These are phyloP conservation scores for Aspergillus brasiliensis DNA, from an alignment of 2,329 filamentous ascomycete species.

Conservation along the genomic window DNA sequence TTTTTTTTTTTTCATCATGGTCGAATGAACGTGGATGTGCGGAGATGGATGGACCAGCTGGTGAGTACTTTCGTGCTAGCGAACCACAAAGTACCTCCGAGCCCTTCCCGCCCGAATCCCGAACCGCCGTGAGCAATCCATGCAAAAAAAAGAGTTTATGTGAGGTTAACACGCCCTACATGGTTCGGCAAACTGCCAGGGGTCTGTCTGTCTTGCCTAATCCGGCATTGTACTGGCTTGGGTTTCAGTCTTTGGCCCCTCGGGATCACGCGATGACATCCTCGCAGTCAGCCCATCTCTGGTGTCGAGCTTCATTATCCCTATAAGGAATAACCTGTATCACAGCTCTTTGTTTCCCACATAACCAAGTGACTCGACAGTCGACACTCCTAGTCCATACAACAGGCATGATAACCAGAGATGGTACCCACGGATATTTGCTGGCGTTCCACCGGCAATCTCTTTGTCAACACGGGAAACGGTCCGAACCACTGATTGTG, in stretches of 20 bases:
- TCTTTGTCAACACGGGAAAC: slow-evolving; percentile 24
- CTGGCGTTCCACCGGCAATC: slow-evolving; percentile 20
- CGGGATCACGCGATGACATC: slow-evolving; percentile 37
- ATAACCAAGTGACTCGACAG: slow-evolving; percentile 20
- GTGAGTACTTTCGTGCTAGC: neutral
- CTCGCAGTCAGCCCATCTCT: slow-evolving; percentile 45
- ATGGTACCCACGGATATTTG: slow-evolving; percentile 1
- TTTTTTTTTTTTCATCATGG: too few relatives aligned
- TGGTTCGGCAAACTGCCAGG: too few relatives aligned
- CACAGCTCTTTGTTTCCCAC: slow-evolving; percentile 20
- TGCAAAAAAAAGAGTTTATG: too few relatives aligned
- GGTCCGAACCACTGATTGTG: slow-evolving; percentile 27
- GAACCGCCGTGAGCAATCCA: neutral
- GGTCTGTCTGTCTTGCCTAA: neutral
- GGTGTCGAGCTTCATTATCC: slow-evolving; percentile 49
- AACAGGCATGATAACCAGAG: slow-evolving; percentile 20
- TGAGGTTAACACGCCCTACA: too few relatives aligned
- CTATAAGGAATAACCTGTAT: slow-evolving; percentile 35
- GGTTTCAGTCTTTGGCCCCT: neutral
- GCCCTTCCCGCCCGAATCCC: neutral
- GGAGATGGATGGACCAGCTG: neutral
- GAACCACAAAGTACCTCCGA: neutral
- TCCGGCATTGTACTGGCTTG: neutral
- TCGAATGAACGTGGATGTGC: neutral
- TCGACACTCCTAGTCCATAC: slow-evolving; percentile 15